Base-by-base conservation (phyloP, 805 yeast genomes). In the Candida jianshihensis region DNA sequence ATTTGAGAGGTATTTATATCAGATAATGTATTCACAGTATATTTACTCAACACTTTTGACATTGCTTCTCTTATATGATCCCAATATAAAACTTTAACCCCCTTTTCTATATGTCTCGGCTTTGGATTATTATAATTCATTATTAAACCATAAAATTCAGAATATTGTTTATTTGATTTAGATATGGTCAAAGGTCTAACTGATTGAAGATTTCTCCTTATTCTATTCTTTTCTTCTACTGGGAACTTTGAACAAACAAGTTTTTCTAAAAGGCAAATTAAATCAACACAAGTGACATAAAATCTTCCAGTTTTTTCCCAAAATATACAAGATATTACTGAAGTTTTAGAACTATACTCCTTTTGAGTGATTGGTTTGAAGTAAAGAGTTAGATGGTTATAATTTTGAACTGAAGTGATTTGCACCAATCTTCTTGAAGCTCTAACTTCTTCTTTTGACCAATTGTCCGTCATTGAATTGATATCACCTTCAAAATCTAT, bases 61-160 rank as follows among this genome's bases (percentile, higher is more conserved):
- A 79, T 49, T 0, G 86, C 86, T 21, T 58, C 63, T 26, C 62
- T 69, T 19, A 80, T 56, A 30, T 67, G 63, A 16, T 53, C 48
- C 87, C 87, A 80, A 19, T 63, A 61, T 47, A 80, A 74, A 4
- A 80, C 84, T 50, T 80, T 80, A 41, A 80, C 70, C 50, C 78
- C 83, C 52, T 80, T 80, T 47, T 77, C 86, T 31, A 80, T 80
- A 44, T 77, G 78, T 29, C 87, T 60, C 5, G 87, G 87, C 44
- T 75, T 64, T 2, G 87, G 87, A 38, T 66, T 66, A 20, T 71
- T 71, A 63, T 71, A 79, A 22, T 66, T 57, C 86, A 80, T 80
- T 26, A 80, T 68, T 34, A 69, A 45, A 51, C 61, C 52, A 51
- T 70, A 71, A 35, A 71, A 64, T 19, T 53, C 47, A 30, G 56